A percentile compares a stretch with the other conserved stretches of the same genome.
Evolutionary conservation across 2,329 filamentous ascomycete species (phyloP).

Genomic region (Colletotrichum sp.): DNA sequence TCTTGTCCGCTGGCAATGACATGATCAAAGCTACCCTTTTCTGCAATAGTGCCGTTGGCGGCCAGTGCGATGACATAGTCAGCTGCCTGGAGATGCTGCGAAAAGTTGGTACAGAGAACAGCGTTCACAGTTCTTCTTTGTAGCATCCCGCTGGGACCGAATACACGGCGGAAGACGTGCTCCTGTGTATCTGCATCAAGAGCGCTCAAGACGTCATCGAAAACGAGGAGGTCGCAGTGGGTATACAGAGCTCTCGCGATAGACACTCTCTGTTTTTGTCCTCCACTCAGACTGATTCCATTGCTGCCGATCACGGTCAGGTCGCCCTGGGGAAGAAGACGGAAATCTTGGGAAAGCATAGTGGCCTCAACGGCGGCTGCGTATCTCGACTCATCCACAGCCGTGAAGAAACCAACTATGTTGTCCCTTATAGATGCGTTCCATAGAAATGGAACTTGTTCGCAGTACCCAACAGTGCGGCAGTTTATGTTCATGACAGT

Average conservation of each 20-base stretch:
- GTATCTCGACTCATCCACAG: constrained; percentile 35
- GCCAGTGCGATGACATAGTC: constrained; percentile 44
- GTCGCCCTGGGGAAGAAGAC: constrained; percentile 36
- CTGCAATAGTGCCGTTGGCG: constrained; percentile 41
- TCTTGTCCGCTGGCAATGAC: constrained; percentile 36
- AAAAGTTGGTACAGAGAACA: not conserved
- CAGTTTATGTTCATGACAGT: constrained; percentile 11
- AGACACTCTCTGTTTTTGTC: constrained; percentile 32
- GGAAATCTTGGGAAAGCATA: constrained; percentile 34
- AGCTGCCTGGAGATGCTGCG: not conserved
- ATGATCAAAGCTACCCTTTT: constrained; percentile 43
- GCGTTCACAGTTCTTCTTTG: not conserved
- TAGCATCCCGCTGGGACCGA: constrained; percentile 26
- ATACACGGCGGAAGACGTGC: constrained; percentile 32
- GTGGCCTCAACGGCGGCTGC: constrained; percentile 37
- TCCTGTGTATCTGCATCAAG: constrained; percentile 37
- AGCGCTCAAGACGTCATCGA: constrained; percentile 40
- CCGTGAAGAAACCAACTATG: constrained; percentile 39
- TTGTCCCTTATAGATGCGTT: constrained; percentile 42
- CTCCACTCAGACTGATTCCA: constrained; percentile 46
- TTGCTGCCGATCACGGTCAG: constrained; percentile 42
- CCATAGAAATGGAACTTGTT: constrained; percentile 35
- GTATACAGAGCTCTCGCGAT: constrained; percentile 36
- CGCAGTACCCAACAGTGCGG: constrained; percentile 32
- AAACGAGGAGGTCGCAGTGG: constrained; percentile 30